Conservation (phyloP, 257 asterid genomes). For the Capsicum pubescens region DNA sequence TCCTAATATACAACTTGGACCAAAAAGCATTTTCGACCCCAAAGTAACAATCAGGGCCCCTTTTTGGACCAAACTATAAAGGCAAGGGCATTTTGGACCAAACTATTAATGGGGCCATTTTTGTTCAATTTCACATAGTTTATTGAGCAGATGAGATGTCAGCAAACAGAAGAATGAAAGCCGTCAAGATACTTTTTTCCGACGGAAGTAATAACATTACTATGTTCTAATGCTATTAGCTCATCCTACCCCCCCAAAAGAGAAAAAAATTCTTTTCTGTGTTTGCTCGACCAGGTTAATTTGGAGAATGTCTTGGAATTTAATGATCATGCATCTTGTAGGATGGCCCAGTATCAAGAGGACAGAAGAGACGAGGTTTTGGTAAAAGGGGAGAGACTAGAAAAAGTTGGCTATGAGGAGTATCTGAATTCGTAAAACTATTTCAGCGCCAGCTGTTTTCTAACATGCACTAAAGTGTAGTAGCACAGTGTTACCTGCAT, state of each 20-base stretch:
- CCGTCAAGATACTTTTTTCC: neutral
- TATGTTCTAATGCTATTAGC: neutral
- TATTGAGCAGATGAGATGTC: neutral
- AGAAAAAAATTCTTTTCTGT: neutral
- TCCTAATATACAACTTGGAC: no score
- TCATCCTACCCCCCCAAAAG: neutral
- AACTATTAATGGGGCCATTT: no score
- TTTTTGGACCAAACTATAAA: no score
- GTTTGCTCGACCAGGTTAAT: neutral
- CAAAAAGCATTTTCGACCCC: no score
- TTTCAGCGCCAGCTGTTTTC: conserved; percentile 21
- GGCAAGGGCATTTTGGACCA: no score
- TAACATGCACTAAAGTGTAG: neutral
- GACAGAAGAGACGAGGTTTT: conserved; percentile 85
- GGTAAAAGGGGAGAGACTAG: conserved; percentile 75
- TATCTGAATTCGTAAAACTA: conserved; percentile 57
- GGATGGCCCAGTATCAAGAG: conserved; percentile 88
- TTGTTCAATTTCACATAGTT: no score
- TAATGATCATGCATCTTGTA: conserved; percentile 28
- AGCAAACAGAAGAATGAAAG: neutral
- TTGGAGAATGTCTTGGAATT: neutral
- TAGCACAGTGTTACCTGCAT: neutral
- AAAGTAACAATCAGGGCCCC: no score
- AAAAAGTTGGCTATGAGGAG: conserved; percentile 77
- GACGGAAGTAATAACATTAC: neutral